These are phyloP conservation scores for Aspergillus coremiiformis DNA, from an alignment of 495 filamentous ascomycete genomes.

Conservation along the genomic window DNA sequence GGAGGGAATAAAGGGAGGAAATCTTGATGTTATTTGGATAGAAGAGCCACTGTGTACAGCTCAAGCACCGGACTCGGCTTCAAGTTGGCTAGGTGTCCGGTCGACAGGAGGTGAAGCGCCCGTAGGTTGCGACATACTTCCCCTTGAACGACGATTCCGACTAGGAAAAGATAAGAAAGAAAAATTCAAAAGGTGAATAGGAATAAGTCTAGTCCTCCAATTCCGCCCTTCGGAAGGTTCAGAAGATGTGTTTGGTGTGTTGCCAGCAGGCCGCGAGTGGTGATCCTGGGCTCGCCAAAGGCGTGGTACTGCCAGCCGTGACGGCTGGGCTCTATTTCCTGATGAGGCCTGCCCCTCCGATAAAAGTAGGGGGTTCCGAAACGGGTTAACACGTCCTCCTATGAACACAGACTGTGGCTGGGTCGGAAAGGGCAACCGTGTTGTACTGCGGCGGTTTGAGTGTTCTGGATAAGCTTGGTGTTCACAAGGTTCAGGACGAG, in stretches of 20 bases:
- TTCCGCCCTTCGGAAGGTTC: neutral
- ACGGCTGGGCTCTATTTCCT: neutral
- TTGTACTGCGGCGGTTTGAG: slow-evolving; percentile 18
- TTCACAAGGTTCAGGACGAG: slow-evolving; percentile 39
- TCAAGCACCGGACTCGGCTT: slow-evolving; percentile 19
- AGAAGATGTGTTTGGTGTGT: neutral
- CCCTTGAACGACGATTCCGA: neutral
- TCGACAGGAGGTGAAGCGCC: neutral
- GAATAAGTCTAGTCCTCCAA: neutral
- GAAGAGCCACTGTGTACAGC: neutral
- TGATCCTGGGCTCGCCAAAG: slow-evolving; percentile 1
- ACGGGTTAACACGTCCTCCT: slow-evolving; percentile 15
- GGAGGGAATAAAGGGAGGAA: too few relatives aligned
- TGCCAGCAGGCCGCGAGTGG: neutral
- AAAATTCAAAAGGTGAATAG: neutral
- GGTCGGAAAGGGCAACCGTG: slow-evolving; percentile 7
- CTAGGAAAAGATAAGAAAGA: neutral
- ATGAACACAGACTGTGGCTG: slow-evolving; percentile 21
- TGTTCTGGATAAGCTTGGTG: slow-evolving; percentile 23
- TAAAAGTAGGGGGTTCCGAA: slow-evolving; percentile 1
- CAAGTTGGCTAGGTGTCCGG: slow-evolving; percentile 29
- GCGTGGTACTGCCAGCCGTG: neutral
- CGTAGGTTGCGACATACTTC: neutral
- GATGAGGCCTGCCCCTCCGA: neutral
- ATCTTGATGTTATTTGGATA: neutral